Percentiles rank a stretch among this genome's conserved stretches.
Conservation (phyloP, 352 stramenopile genomes). For the Phytophthora cajani region DNA sequence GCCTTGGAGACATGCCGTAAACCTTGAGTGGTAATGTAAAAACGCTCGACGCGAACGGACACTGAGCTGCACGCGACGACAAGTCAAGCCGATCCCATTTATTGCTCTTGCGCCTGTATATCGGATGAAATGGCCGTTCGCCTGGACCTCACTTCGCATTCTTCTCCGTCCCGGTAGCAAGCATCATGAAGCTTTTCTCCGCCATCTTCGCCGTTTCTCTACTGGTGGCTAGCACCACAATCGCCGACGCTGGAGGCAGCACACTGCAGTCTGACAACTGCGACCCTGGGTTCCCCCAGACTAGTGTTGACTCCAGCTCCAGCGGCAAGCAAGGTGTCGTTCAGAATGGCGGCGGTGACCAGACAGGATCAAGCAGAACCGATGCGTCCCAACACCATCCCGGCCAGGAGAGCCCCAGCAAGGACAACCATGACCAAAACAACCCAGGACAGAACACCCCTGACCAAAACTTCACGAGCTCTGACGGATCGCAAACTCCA, state of each 20-base stretch:
- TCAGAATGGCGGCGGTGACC: slow-evolving; percentile 2
- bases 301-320: neutral
- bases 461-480: slow-evolving; percentile 14
- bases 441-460: slow-evolving; percentile 11
- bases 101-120: neutral
- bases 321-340: slow-evolving; percentile 12
- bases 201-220: slow-evolving; percentile 10
- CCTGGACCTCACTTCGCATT: neutral
- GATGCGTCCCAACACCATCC: neutral
- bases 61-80: neutral
- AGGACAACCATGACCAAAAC: slow-evolving; percentile 13
- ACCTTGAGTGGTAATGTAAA: neutral
- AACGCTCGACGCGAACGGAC: neutral
- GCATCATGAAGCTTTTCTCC: slow-evolving; percentile 21
- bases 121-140: neutral
- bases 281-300: slow-evolving; percentile 9
- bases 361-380: neutral
- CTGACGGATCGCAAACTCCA: slow-evolving; percentile 11
- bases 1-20: neutral
- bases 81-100: neutral
- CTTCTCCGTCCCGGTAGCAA: neutral
- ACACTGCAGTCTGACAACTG: slow-evolving; percentile 9
- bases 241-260: slow-evolving; percentile 7
- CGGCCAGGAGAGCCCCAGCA: neutral
- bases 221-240: slow-evolving; percentile 6